These are phyloP conservation scores for Simmondsia chinensis DNA, from an alignment of 148 eudicot genomes.

Conservation along the genomic window DNA sequence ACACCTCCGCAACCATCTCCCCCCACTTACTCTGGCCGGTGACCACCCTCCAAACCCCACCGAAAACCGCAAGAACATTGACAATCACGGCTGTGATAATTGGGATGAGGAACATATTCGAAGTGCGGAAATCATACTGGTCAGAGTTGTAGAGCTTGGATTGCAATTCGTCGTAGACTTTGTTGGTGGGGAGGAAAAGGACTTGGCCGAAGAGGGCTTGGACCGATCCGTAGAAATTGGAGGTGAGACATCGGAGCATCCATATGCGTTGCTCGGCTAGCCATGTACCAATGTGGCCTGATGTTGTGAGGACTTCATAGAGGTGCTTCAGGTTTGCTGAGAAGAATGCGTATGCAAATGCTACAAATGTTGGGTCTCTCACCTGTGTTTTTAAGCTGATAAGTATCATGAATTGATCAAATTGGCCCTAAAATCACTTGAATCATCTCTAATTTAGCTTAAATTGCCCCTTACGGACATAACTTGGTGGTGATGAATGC, in stretches of 20 bases:
- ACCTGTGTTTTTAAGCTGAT: conserved; percentile 35
- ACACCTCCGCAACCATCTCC: conserved; percentile 31
- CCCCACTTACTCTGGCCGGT: conserved; percentile 1
- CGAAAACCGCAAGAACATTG: conserved; percentile 28
- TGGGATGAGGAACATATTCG: conserved; percentile 39
- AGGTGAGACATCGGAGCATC: conserved; percentile 37
- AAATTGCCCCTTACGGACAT: no score
- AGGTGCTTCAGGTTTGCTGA: conserved; percentile 28
- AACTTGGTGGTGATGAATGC: no score
- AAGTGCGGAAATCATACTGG: conserved; percentile 42
- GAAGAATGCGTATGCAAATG: conserved; percentile 27
- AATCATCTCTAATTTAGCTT: neutral
- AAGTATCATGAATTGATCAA: neutral
- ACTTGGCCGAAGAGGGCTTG: conserved; percentile 26
- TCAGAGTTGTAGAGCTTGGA: conserved; percentile 36
- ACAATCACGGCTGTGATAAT: conserved; percentile 31
- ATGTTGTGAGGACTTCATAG: conserved; percentile 21
- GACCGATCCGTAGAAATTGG: conserved; percentile 26
- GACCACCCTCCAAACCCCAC: conserved; percentile 24
- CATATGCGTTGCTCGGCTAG: conserved; percentile 30
- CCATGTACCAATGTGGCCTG: conserved; percentile 24
- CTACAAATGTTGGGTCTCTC: conserved; percentile 26
- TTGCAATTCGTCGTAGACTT: conserved; percentile 41
- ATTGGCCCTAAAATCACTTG: neutral
- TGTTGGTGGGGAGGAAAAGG: conserved; percentile 54